Conservation (phyloP, 805 yeast genomes). For the Saccharomycopsis guyanensis region DNA sequence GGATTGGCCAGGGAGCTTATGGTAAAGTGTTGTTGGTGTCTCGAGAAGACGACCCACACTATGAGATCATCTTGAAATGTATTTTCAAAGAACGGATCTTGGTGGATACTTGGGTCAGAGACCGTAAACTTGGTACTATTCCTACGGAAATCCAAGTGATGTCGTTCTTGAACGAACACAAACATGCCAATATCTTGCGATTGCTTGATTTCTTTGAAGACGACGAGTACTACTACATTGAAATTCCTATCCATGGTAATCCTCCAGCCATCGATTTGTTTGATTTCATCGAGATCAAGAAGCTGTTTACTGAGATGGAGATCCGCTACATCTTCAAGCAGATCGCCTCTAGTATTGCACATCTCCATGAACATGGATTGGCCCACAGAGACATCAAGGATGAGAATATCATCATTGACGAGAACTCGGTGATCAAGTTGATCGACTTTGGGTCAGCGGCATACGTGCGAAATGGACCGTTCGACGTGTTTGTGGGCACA, state of each 20-base stretch:
- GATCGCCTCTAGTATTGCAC: conserved; percentile 67
- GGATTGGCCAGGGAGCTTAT: conserved; percentile 94
- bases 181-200: conserved; percentile 82
- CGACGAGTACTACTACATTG: conserved; percentile 79
- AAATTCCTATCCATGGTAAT: conserved; percentile 82
- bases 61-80: conserved; percentile 74
- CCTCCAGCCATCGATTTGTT: conserved; percentile 91
- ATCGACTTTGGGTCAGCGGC: conserved; percentile 97
- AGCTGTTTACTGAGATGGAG: conserved; percentile 73
- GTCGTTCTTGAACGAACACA: conserved; percentile 67
- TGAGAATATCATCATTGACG: conserved; percentile 85
- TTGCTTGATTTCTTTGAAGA: conserved; percentile 92
- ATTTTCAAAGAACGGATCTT: conserved; percentile 87
- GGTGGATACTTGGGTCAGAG: conserved; percentile 97
- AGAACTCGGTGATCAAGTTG: conserved; percentile 68
- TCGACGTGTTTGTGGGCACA: conserved; percentile 96
- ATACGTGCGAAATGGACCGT: conserved; percentile 82
- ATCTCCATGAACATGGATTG: conserved; percentile 77
- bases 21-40: conserved; percentile 84
- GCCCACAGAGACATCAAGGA: conserved; percentile 94
- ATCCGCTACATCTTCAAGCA: conserved; percentile 74
- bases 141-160: conserved; percentile 95
- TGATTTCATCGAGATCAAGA: conserved; percentile 81
- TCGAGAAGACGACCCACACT: conserved; percentile 52
- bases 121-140: conserved; percentile 81